Conservation (phyloP, 1,284 basidiomycete species). For the Porogramme epimiltina region DNA sequence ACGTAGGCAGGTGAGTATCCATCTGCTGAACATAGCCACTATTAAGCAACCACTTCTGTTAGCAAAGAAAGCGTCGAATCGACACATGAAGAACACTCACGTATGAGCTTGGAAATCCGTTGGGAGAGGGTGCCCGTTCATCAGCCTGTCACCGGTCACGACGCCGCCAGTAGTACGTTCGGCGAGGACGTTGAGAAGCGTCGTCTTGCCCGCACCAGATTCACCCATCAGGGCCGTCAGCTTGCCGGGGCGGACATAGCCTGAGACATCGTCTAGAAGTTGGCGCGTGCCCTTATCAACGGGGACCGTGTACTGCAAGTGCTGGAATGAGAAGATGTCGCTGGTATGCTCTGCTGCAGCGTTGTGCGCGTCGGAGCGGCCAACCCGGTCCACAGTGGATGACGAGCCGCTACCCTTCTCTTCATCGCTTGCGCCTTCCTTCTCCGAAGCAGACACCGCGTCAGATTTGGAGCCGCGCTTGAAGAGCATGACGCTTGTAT, state of each 20-base stretch:
- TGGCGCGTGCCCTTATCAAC: conserved; percentile 55
- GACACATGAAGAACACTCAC: conserved; percentile 23
- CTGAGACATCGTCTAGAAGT: conserved; percentile 80
- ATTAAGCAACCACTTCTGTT: too few species aligned
- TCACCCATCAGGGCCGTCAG: conserved; percentile 80
- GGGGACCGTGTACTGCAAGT: conserved; percentile 63
- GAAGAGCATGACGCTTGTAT: conserved; percentile 40
- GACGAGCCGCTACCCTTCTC: conserved; percentile 24
- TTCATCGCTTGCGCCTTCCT: conserved; percentile 30
- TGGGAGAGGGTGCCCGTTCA: conserved; percentile 75
- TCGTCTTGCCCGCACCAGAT: conserved; percentile 85
- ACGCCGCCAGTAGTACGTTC: conserved; percentile 75
- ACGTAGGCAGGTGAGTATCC: conserved; percentile 73
- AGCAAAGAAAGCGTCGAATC: too few species aligned
- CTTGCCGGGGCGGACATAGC: conserved; percentile 82
- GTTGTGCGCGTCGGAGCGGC: neutral
- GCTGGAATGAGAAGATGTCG: conserved; percentile 66
- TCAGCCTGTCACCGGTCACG: conserved; percentile 77
- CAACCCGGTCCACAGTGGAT: neutral
- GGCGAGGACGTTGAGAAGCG: conserved; percentile 82
- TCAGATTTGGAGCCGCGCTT: conserved; percentile 39
- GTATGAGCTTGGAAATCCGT: conserved; percentile 76
- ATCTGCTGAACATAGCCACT: conserved; percentile 81
- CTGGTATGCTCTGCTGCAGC: conserved; percentile 27
- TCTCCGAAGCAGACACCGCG: conserved; percentile 8